Conservation (phyloP, 345 rosid genomes). For the Murraya paniculata region DNA sequence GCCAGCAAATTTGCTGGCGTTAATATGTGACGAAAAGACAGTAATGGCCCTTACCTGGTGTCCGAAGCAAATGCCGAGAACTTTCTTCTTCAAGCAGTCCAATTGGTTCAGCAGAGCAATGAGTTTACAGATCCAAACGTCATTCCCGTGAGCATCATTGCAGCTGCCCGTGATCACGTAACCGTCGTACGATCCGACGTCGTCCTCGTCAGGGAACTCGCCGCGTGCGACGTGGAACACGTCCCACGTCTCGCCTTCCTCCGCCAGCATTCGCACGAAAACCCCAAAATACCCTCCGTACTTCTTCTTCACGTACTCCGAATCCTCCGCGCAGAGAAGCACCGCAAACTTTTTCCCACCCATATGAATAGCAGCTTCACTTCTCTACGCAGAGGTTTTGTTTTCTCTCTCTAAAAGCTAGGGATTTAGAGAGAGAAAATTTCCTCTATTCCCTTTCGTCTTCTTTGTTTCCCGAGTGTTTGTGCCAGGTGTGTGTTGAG, state of each 20-base stretch:
- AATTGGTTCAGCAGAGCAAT: constrained; percentile 40
- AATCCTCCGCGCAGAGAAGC: constrained; percentile 65
- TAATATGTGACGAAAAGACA: not conserved
- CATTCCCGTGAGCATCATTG: constrained; percentile 59
- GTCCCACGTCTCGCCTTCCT: constrained; percentile 66
- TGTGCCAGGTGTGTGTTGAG: not conserved
- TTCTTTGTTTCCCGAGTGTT: not conserved
- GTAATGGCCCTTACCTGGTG: constrained; percentile 48
- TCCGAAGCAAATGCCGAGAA: constrained; percentile 79
- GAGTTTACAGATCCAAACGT: constrained; percentile 57
- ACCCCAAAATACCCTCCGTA: constrained; percentile 61
- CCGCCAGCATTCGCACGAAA: constrained; percentile 47
- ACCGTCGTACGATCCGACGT: constrained; percentile 46
- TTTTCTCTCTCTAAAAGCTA: constrained; percentile 2
- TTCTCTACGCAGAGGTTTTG: not conserved
- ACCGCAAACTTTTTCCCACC: constrained; percentile 49
- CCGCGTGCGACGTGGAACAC: constrained; percentile 39
- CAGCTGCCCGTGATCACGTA: constrained; percentile 70
- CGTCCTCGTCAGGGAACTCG: constrained; percentile 53
- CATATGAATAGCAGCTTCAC: not conserved
- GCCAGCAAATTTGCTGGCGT: too few relatives aligned
- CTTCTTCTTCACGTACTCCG: constrained; percentile 53
- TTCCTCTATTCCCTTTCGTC: too few relatives aligned
- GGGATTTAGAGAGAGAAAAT: not conserved
- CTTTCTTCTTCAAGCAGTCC: constrained; percentile 46